Evolutionary conservation across 345 rosid species (phyloP), one percentile per base, ranked within the genome.

Genomic region (Limnanthes douglasii): DNA sequence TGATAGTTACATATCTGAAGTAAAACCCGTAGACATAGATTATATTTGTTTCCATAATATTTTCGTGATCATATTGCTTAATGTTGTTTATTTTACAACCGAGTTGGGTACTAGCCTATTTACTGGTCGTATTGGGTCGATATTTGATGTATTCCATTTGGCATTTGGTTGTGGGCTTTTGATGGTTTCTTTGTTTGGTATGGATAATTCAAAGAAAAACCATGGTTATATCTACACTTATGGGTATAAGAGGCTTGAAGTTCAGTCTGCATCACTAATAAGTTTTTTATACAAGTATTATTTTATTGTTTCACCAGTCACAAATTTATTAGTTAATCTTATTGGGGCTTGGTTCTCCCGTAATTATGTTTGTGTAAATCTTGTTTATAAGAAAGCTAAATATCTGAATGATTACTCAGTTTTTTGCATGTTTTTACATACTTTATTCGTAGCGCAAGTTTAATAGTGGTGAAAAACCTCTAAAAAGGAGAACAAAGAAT

Each of bases 311-410:
- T 90, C 98, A 5, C 95, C 98, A 0, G 95, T 90, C 31, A 70
- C 95, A 61, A 84, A 90, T 61, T 66, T 90, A 51, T 43, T 66
- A 39, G 98, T 90, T 43, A 90, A 84, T 73, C 86, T 90, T 23
- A 57, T 90, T 53, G 98, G 98, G 14, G 94, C 83, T 51, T 83
- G 92, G 95, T 90, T 79, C 78, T 90, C 83, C 73, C 69, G 98
- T 61, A 74, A 65, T 53, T 83, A 83, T 70, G 98, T 95, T 46
- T 90, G 98, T 13, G 46, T 77, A 39, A 79, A 70, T 62, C 64
- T 90, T 32, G 75, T 93, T 88, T 63, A 74, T 74, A 52, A 18
- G 36, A 24, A 31, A 48, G 34, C 25, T 45, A 27, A n/a, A n/a
- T n/a, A n/a, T n/a, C n/a, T n/a, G n/a, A n/a, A n/a, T n/a, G n/a